A percentile compares a stretch with the other conserved stretches of the same genome.
phyloP scores from a whole-genome alignment of 2,329 filamentous ascomycete species.

The Canariomyces notabilis region DNA sequence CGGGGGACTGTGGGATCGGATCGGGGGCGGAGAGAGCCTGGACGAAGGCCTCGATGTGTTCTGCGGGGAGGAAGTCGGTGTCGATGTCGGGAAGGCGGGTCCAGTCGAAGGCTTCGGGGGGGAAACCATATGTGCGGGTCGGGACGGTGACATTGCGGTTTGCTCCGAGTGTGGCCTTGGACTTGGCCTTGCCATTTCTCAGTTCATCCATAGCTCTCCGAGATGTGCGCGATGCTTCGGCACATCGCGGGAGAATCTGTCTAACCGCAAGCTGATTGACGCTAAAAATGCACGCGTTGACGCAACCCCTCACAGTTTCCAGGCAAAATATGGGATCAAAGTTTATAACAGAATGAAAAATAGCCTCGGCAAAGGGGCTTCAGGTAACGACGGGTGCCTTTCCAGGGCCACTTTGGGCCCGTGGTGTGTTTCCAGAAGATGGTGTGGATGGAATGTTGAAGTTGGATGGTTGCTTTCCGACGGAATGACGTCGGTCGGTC shows the following conservation, averaged over 20 bases:
- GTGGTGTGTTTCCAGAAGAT: not conserved
- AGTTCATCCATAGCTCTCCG: slow-evolving; percentile 11
- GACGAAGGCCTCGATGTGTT: slow-evolving; percentile 73
- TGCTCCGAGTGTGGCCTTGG: not conserved
- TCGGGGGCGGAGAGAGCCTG: slow-evolving; percentile 79
- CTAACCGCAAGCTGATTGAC: not conserved
- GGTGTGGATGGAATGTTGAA: slow-evolving; percentile 2
- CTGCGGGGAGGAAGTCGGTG: slow-evolving; percentile 67
- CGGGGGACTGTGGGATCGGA: slow-evolving; percentile 58
- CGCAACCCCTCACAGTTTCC: too few species aligned
- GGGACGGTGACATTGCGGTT: slow-evolving; percentile 23
- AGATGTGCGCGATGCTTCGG: not conserved
- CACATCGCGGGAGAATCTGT: not conserved
- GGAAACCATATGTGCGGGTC: slow-evolving; percentile 50
- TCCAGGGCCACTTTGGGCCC: not conserved
- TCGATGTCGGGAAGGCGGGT: slow-evolving; percentile 71
- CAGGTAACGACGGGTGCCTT: too few species aligned
- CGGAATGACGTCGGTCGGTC: slow-evolving; percentile 6
- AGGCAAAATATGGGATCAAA: not conserved
- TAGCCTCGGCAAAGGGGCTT: not conserved
- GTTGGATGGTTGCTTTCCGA: not conserved
- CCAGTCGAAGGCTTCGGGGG: slow-evolving; percentile 61
- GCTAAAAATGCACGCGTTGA: not conserved
- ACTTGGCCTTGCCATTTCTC: slow-evolving; percentile 7
- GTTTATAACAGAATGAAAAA: not conserved